phyloP scores from a whole-genome alignment of 2,329 filamentous ascomycete genomes.

The Macrophomina phaseolina region DNA sequence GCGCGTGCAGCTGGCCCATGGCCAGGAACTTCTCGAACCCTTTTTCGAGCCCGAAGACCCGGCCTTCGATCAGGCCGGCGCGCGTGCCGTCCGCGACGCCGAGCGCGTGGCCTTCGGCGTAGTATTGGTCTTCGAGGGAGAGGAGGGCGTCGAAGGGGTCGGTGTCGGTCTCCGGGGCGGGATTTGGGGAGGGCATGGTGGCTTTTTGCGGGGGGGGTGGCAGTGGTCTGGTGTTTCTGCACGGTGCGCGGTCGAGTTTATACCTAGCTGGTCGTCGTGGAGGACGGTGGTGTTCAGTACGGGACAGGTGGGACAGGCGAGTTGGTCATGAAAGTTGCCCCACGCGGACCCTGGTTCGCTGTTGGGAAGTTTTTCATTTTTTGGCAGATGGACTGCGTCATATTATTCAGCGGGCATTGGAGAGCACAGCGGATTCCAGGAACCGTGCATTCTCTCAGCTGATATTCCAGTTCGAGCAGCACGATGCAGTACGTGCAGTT shows the following conservation, averaged over 20 bases:
- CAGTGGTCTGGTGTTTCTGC: not conserved
- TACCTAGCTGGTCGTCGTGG: not conserved
- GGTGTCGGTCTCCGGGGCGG: slow-evolving; percentile 32
- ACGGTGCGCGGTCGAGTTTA: no score
- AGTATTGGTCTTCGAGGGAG: slow-evolving; percentile 71
- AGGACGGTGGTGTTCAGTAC: not conserved
- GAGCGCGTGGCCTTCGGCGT: slow-evolving; percentile 78
- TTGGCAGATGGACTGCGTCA: slow-evolving; percentile 1
- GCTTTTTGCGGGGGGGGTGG: not conserved
- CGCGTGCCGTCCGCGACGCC: slow-evolving; percentile 76
- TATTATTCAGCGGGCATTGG: slow-evolving; percentile 14
- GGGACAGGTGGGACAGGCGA: not conserved
- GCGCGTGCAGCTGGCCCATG: slow-evolving; percentile 78
- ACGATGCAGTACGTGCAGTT: not conserved
- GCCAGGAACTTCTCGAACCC: slow-evolving; percentile 92
- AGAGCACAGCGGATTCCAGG: no score
- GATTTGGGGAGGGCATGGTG: not conserved
- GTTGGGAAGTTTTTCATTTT: not conserved
- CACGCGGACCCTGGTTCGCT: not conserved
- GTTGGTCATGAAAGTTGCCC: slow-evolving; percentile 11
- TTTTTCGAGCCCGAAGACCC: slow-evolving; percentile 87
- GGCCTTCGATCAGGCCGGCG: slow-evolving; percentile 85
- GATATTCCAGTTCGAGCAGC: not conserved
- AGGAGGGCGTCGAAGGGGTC: slow-evolving; percentile 64
- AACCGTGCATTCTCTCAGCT: no score